phyloP scores from a whole-genome alignment of 108 stramenopile genomes.

The Pseudonitzschia multiseries region DNA sequence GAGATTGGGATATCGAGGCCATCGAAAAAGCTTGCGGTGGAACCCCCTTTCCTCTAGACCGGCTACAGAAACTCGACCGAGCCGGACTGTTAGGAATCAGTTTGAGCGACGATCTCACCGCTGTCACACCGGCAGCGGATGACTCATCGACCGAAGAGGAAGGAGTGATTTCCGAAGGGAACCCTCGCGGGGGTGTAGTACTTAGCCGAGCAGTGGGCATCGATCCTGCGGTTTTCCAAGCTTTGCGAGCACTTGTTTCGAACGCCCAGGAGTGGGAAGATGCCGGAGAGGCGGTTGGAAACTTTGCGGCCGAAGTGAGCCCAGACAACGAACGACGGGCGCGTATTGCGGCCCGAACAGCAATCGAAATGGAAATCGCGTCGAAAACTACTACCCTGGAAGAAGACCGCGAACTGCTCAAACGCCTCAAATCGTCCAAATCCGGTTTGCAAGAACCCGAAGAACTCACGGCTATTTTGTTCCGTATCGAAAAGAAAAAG shows the following conservation, averaged over 20 bases:
- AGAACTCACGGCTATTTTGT: conserved; percentile 59
- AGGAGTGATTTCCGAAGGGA: conserved; percentile 46
- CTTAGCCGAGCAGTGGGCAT: conserved; percentile 68
- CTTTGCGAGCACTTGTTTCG: conserved; percentile 73
- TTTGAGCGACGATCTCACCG: background rate
- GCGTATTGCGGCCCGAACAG: conserved; percentile 59
- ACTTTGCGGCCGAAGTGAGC: conserved; percentile 62
- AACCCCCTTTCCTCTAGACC: conserved; percentile 56
- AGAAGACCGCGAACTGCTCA: conserved; percentile 68
- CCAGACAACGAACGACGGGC: conserved; percentile 70
- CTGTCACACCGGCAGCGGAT: background rate
- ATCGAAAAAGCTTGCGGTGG: conserved; percentile 73
- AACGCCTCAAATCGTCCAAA: conserved; percentile 25
- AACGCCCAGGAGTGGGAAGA: conserved; percentile 74
- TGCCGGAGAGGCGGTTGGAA: conserved; percentile 78
- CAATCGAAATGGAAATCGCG: conserved; percentile 71
- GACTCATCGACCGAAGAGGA: conserved; percentile 14
- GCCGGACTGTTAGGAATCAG: conserved; percentile 72
- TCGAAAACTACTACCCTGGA: conserved; percentile 71
- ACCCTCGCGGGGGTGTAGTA: conserved; percentile 74
- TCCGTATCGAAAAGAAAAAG: conserved; percentile 86
- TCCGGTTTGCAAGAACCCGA: conserved; percentile 42
- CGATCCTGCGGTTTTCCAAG: conserved; percentile 85
- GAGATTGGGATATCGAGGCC: conserved; percentile 80
- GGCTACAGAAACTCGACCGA: conserved; percentile 73